Conservation (phyloP, 305 asterid species). For the Rubia occidens region DNA sequence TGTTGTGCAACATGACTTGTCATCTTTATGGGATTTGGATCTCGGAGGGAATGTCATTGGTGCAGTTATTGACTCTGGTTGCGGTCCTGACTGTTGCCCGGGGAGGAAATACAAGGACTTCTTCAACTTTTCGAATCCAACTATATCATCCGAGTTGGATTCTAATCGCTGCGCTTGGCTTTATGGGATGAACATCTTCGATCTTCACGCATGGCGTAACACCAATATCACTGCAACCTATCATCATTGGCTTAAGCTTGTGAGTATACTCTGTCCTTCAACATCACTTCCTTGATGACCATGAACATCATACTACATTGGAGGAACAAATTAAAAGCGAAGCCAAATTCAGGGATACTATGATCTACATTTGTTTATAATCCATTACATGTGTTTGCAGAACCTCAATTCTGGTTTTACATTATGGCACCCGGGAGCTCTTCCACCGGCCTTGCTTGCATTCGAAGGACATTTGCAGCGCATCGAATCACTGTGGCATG, state of each 20-base stretch:
- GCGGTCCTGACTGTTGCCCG: slow-evolving; percentile 50
- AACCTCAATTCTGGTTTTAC: slow-evolving; percentile 51
- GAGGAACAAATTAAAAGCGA: neutral
- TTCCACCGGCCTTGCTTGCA: slow-evolving; percentile 72
- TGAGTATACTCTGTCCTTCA: slow-evolving; percentile 27
- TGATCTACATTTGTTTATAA: neutral
- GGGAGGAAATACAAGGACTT: slow-evolving; percentile 52
- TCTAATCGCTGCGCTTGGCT: slow-evolving; percentile 58
- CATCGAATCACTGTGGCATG: slow-evolving; percentile 64
- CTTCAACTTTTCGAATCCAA: slow-evolving; percentile 55
- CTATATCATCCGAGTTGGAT: slow-evolving; percentile 42
- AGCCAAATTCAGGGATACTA: neutral
- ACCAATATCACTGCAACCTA: slow-evolving; percentile 54
- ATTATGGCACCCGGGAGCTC: slow-evolving; percentile 75
- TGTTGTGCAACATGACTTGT: slow-evolving; percentile 64
- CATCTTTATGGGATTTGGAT: slow-evolving; percentile 77
- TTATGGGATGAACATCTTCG: slow-evolving; percentile 62
- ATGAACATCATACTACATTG: neutral
- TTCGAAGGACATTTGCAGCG: slow-evolving; percentile 52
- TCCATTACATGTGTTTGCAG: slow-evolving; percentile 27
- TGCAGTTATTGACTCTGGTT: slow-evolving; percentile 62
- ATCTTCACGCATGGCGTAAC: slow-evolving; percentile 67
- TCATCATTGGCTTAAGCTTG: slow-evolving; percentile 78
- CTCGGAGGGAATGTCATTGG: slow-evolving; percentile 67
- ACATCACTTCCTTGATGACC: neutral